These are phyloP conservation scores for Nyctanthes arbortristis DNA, from an alignment of 257 asterid genomes.

Conservation along the genomic window DNA sequence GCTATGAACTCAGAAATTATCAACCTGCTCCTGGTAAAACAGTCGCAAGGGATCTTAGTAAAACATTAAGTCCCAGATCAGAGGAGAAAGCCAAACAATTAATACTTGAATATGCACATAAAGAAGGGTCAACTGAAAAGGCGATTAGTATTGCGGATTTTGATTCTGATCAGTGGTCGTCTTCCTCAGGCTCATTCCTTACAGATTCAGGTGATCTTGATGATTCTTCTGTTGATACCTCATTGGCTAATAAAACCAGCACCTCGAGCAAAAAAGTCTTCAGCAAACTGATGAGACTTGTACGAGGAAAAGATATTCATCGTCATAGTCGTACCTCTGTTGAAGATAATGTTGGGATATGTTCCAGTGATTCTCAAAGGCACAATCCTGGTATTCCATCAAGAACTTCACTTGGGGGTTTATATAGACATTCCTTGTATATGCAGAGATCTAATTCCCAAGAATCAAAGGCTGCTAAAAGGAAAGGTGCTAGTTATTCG, in stretches of 20 bases:
- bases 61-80: constrained; percentile 70
- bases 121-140: constrained; percentile 44
- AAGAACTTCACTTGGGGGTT: constrained; percentile 38
- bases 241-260: constrained; percentile 24
- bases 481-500: constrained; percentile 33
- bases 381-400: not conserved
- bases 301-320: constrained; percentile 54
- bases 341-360: not conserved
- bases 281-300: constrained; percentile 56
- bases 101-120: constrained; percentile 72
- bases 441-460: constrained; percentile 42
- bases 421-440: constrained; percentile 53
- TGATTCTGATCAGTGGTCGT: constrained; percentile 58
- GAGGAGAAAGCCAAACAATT: constrained; percentile 83
- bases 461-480: constrained; percentile 32
- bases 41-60: constrained; percentile 77
- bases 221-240: not conserved
- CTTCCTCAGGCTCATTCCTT: constrained; percentile 51
- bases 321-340: constrained; percentile 23
- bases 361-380: not conserved
- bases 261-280: constrained; percentile 46
- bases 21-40: constrained; percentile 60
- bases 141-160: constrained; percentile 39
- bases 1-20: constrained; percentile 69
- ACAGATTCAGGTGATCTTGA: constrained; percentile 32